Base-by-base conservation (phyloP, 2,329 filamentous ascomycete species). In the Scopulariopsis brevicaulis region DNA sequence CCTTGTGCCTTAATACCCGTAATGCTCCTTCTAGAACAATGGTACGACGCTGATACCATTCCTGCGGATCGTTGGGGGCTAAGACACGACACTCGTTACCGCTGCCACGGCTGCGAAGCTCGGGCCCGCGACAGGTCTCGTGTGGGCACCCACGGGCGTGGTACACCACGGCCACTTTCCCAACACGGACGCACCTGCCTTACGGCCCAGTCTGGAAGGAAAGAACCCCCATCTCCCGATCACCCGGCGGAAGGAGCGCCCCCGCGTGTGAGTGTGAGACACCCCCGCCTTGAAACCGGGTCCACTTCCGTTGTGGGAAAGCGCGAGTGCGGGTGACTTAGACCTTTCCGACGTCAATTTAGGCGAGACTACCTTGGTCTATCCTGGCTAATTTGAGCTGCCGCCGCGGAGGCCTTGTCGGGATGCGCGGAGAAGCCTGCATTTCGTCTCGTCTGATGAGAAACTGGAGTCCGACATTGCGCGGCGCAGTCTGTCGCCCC, bases 381-480 rank as follows among this genome's bases (percentile, higher is more conserved):
- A 40, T 28, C 55, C 55, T 53, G 55, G 55, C 48, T 57, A 57
- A 57, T 57, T 57, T 53, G 34, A 48, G 28, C 8, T 53, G 46
- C 20, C 40, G 40, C 14, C 15, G 40, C 40, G 15, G 18, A 18
- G 18, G 40, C 40, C 18, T 3, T n/a, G 40, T n/a, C 40, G 40
- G 40, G 28, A 32, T 32, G 28, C 40, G 40, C 18, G 14, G 40
- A 46, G 15, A 46, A n/a, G 40, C n/a, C 18, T 40, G 11, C 37
- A 15, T 40, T 18, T 40, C 40, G 18, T n/a, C 40, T 46, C 40
- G 40, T 18, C 40, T 7, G 18, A 6, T 46, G 5, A 46, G n/a
- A 7, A n/a, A n/a, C 15, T 46, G 40, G 28, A 46, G 18, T n/a
- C 14, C 18, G 18, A 46, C n/a, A 46, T n/a, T 15, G n/a, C 14